Evolutionary conservation across 1,284 basidiomycete species (phyloP), one percentile per base, ranked within the genome.

Genomic region (Puccinia hordei): DNA sequence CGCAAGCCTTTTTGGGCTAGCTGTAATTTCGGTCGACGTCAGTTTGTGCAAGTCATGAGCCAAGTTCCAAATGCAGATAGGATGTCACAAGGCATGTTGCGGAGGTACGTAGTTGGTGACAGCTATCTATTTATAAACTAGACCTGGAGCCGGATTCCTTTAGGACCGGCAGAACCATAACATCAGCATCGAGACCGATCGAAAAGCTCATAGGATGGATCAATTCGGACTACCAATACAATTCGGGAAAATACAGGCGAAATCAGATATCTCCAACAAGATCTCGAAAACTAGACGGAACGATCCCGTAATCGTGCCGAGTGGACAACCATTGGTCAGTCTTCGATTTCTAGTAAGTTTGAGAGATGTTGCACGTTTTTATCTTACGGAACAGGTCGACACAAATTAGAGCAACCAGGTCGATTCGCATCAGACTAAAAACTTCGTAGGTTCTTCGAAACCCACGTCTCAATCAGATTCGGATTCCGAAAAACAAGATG

Each of bases 231-330:
- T n/a, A n/a, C n/a, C n/a, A n/a, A n/a, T n/a, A n/a, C n/a, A n/a
- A n/a, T n/a, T n/a, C n/a, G n/a, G 79, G 3, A 80, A 80, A 38
- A 68, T 55, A 41, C 51, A 33, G 46, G 49, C 41, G 10, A 72
- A 80, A 33, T 15, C 41, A 6, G 79, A 80, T 27, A 57, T 74
- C n/a, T 63, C 79, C 8, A 51, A 49, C 38, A 73, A 74, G 59
- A 80, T 80, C 41, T 73, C 79, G 19, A 35, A 73, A 74, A 74
- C 79, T 27, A 80, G 74, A 44, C 59, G 79, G n/a, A 63, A 49
- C 27, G 73, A n/a, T 46, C 22, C 46, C 19, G 19, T 44, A 17
- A 41, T 8, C 49, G 13, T n/a, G 2, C n/a, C 63, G 2, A 41
- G 41, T 59, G 55, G 27, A n/a, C 51, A 74, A 61, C 38, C 55